Conservation (phyloP, 2,329 filamentous ascomycete genomes). For the Canariomyces notabilis region DNA sequence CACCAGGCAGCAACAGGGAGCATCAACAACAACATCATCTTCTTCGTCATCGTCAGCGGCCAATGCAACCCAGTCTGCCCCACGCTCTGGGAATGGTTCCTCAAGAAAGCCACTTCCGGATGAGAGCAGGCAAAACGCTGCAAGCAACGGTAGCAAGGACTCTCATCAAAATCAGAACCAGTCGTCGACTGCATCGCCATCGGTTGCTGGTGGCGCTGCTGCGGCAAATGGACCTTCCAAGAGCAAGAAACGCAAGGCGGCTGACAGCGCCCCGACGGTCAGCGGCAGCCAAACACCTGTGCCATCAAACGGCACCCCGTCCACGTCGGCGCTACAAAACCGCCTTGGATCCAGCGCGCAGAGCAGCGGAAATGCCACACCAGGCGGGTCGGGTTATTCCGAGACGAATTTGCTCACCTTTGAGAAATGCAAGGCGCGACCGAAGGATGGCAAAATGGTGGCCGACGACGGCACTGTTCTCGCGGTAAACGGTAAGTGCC, state of each 20-base stretch:
- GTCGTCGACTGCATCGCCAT: slow-evolving; percentile 20
- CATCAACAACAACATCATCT: slow-evolving; percentile 17
- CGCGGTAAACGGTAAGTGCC: slow-evolving; percentile 72
- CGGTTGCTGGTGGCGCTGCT: slow-evolving; percentile 28
- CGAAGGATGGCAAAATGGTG: slow-evolving; percentile 72
- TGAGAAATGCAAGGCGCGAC: slow-evolving; percentile 60
- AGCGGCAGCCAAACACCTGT: slow-evolving; percentile 27
- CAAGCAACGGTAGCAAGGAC: slow-evolving; percentile 37
- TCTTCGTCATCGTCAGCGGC: slow-evolving; percentile 20
- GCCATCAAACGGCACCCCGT: slow-evolving; percentile 14
- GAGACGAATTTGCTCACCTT: slow-evolving; percentile 90
- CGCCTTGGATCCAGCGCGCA: slow-evolving; percentile 27
- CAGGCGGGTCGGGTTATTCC: slow-evolving; percentile 36
- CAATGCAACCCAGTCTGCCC: slow-evolving; percentile 20
- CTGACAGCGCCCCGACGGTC: slow-evolving; percentile 41
- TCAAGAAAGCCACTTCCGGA: slow-evolving; percentile 29
- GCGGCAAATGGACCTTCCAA: slow-evolving; percentile 44
- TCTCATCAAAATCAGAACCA: slow-evolving; percentile 8
- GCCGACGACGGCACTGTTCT: slow-evolving; percentile 88
- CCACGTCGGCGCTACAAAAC: slow-evolving; percentile 24
- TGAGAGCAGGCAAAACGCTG: slow-evolving; percentile 34
- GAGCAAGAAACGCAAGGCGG: slow-evolving; percentile 78
- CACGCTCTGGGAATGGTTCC: slow-evolving; percentile 25
- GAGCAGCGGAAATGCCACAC: slow-evolving; percentile 25
- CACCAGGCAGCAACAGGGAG: slow-evolving; percentile 27